Evolutionary conservation across 352 stramenopile species (phyloP), one percentile per base, ranked within the genome.

Genomic region (Phytopythium boreale): DNA sequence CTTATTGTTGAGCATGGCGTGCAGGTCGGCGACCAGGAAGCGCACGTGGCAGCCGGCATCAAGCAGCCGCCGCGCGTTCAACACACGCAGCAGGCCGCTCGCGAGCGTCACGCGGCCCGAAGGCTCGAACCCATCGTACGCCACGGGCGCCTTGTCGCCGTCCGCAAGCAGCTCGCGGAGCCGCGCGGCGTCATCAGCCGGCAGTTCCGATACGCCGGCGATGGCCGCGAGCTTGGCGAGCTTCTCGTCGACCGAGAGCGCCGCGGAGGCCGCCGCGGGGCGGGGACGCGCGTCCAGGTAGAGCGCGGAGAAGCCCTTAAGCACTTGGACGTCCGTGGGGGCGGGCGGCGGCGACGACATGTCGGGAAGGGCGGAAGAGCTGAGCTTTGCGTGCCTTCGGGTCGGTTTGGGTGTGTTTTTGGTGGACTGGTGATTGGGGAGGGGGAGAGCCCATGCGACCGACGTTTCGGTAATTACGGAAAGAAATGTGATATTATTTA

Each of bases 1-100:
- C 82, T 99, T 99, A 84, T 99, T 98, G 79, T 99, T 99, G 78
- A 99, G 97, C 64, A 99, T 82, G 26, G 97, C 98, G 82, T 99
- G 99, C 86, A 97, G 98, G 82, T 99, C 98, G 8, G 97, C 98
- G 12, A 99, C 96, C 87, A 97, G 98, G 70, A 99, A 98, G 71
- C 97, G 95, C 72, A 99, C 99, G 43, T 95, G 96, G 51, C 94
- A 97, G 29, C 97, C 97, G 12, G 87, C 84, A 7, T 73, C 76
- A 31, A 98, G 97, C 19, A 95, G 74, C n/a, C 83, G 77, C 64
- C 81, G 74, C 51, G 98, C 97, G 73, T 99, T 99, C 64, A 99
- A 93, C 20, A 93, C 91, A 49, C 96, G 89, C 70, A 98, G 81
- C 53, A 98, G 74, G 2, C 95, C 94, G 61, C 98, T 88, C 12